These are phyloP conservation scores for Elasticomyces elasticus DNA, from an alignment of 495 filamentous ascomycete species.

Conservation along the genomic window DNA sequence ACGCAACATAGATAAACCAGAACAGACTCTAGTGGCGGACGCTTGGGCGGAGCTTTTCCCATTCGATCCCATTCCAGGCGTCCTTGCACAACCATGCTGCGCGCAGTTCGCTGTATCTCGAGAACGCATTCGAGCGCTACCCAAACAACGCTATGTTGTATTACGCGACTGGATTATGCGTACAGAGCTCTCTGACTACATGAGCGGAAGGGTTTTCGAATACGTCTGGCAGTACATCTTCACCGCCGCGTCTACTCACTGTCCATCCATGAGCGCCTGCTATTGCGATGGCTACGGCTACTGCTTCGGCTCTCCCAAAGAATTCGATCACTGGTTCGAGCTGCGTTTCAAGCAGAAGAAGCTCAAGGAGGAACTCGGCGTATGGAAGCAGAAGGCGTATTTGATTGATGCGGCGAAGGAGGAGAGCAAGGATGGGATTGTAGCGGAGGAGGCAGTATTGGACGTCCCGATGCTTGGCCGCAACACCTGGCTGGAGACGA, in stretches of 20 bases:
- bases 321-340: constrained; percentile 42
- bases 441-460: constrained; percentile 33
- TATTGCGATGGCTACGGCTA: constrained; percentile 69
- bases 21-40: constrained; percentile 45
- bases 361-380: constrained; percentile 40
- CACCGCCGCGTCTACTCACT: constrained; percentile 43
- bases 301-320: constrained; percentile 57
- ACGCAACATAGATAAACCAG: constrained; percentile 42
- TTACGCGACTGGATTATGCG: constrained; percentile 61
- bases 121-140: constrained; percentile 41
- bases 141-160: constrained; percentile 49
- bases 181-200: constrained; percentile 52
- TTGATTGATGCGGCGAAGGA: constrained; percentile 15
- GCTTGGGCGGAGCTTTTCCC: constrained; percentile 36
- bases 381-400: constrained; percentile 36
- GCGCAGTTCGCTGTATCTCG: constrained; percentile 51
- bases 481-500: constrained; percentile 28
- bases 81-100: constrained; percentile 47
- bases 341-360: constrained; percentile 34
- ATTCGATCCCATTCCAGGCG: constrained; percentile 41
- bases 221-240: constrained; percentile 71
- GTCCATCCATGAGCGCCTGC: constrained; percentile 57
- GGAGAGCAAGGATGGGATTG: constrained; percentile 22
- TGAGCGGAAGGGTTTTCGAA: constrained; percentile 64
- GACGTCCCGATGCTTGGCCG: constrained; percentile 34